Evolutionary conservation across 1,284 basidiomycete genomes (phyloP).

Genomic region (Puccinia polysora): DNA sequence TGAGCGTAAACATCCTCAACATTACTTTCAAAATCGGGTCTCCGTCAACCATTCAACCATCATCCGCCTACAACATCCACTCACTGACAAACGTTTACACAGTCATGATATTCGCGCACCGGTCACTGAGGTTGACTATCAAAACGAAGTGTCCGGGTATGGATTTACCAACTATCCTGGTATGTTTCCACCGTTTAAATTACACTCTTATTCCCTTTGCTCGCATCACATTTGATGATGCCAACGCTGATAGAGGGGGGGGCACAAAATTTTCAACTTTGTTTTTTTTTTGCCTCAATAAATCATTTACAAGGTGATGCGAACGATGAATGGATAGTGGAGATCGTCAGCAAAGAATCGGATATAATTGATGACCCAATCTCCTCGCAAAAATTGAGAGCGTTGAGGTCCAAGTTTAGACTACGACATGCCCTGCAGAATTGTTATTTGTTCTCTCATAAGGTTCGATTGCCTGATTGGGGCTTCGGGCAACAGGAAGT

Average conservation of each 20-base stretch:
- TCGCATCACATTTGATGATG: not conserved
- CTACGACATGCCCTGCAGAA: slow-evolving; percentile 79
- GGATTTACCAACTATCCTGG: slow-evolving; percentile 71
- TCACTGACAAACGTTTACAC: slow-evolving; percentile 81
- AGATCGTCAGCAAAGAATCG: slow-evolving; percentile 63
- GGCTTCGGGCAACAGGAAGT: slow-evolving; percentile 95
- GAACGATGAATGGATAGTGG: slow-evolving; percentile 93
- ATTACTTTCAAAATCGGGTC: slow-evolving; percentile 24
- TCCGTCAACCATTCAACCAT: slow-evolving; percentile 63
- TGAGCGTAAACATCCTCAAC: slow-evolving; percentile 46
- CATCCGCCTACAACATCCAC: slow-evolving; percentile 75
- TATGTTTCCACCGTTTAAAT: not conserved
- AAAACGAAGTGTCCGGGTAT: slow-evolving; percentile 95
- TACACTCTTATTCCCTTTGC: not conserved
- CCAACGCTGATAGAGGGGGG: not conserved
- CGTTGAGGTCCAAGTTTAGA: slow-evolving; percentile 77
- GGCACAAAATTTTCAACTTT: slow-evolving; percentile 37
- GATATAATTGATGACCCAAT: slow-evolving; percentile 59
- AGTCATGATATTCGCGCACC: slow-evolving; percentile 91
- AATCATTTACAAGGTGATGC: no score
- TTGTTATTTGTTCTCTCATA: slow-evolving; percentile 96
- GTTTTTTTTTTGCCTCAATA: no score
- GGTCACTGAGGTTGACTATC: slow-evolving; percentile 97
- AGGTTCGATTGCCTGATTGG: slow-evolving; percentile 95
- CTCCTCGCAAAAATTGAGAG: slow-evolving; percentile 67